phyloP scores from a whole-genome alignment of 2,329 filamentous ascomycete species.

The Amesomyces nigricolor region DNA sequence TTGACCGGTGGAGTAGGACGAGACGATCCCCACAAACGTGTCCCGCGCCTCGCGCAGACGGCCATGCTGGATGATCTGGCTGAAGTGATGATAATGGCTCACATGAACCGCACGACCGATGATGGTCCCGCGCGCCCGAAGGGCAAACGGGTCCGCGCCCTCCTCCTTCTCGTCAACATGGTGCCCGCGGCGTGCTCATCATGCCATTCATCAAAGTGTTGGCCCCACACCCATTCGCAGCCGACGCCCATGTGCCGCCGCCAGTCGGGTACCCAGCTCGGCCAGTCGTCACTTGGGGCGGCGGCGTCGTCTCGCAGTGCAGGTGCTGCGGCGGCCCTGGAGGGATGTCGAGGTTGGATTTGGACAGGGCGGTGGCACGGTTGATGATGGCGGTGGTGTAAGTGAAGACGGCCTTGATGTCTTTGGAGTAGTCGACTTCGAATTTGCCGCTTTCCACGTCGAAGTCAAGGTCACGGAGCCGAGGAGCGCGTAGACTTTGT shows the following conservation, averaged over 20 bases:
- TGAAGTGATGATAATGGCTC: neutral
- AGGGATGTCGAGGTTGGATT: neutral
- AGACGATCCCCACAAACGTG: neutral
- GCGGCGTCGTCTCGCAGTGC: neutral
- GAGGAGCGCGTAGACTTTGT: neutral
- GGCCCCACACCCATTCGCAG: neutral
- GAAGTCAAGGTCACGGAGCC: neutral
- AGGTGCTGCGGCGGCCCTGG: neutral
- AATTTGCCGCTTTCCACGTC: neutral
- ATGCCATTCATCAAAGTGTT: neutral
- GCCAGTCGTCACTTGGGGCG: neutral
- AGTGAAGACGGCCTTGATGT: no score
- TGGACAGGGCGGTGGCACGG: no score
- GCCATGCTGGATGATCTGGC: neutral
- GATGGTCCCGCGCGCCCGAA: neutral
- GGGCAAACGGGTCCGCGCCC: neutral
- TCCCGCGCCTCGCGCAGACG: neutral
- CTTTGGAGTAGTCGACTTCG: no score
- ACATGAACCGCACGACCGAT: neutral
- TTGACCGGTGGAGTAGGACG: neutral
- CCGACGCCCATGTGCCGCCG: neutral
- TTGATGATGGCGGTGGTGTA: no score
- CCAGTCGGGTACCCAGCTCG: neutral
- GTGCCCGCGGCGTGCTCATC: neutral
- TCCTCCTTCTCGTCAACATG: no score